Conservation (phyloP, 2,329 filamentous ascomycete species). For the Penicillium frequentans region DNA sequence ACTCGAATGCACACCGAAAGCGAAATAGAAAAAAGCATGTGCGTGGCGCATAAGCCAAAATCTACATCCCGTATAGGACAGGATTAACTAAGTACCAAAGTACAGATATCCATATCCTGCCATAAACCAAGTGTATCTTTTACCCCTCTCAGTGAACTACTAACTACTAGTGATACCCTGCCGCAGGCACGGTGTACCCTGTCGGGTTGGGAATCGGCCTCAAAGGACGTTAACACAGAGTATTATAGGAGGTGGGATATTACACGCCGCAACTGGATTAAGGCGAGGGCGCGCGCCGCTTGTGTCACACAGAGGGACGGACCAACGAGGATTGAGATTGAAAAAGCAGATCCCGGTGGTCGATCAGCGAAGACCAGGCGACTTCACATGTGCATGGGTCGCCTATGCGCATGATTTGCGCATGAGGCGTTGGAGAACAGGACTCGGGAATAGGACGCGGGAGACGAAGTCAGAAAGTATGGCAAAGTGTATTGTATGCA, state of each 20-base stretch:
- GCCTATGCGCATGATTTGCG: neutral
- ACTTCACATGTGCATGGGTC: slow-evolving; percentile 12
- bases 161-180: slow-evolving; percentile 1
- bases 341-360: slow-evolving; percentile 2
- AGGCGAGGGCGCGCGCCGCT: slow-evolving; percentile 6
- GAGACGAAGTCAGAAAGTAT: neutral
- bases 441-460: neutral
- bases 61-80: neutral
- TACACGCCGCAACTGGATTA: slow-evolving; percentile 8
- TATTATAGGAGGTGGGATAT: slow-evolving; percentile 13
- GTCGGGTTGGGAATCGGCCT: slow-evolving; percentile 12
- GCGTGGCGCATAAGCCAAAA: neutral
- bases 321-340: neutral
- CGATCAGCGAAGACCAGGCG: neutral
- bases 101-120: neutral
- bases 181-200: slow-evolving; percentile 3
- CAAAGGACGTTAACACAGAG: slow-evolving; percentile 20
- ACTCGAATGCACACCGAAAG: neutral
- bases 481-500: neutral
- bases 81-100: neutral
- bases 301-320: slow-evolving; percentile 11
- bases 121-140: neutral
- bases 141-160: neutral
- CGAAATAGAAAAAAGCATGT: neutral
- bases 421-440: slow-evolving; percentile 7